Conservation (phyloP, 2,329 filamentous ascomycete species). For the Claviceps sp. region DNA sequence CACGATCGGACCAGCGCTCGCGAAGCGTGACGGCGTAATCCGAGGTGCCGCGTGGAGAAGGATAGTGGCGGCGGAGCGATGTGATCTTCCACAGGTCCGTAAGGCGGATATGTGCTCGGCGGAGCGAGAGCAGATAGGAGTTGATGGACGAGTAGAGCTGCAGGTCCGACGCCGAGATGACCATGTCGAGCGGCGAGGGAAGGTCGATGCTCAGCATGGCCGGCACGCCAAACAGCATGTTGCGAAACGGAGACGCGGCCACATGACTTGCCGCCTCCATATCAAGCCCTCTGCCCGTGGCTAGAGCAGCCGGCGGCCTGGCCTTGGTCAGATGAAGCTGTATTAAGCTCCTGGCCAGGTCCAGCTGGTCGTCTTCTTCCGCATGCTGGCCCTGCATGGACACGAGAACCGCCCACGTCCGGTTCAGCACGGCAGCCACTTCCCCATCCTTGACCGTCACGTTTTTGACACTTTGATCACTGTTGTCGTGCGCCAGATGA, state of each 20-base stretch:
- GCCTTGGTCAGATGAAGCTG: conserved; percentile 49
- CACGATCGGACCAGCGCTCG: conserved; percentile 48
- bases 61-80: conserved; percentile 62
- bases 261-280: conserved; percentile 21
- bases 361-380: conserved; percentile 71
- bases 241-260: conserved; percentile 52
- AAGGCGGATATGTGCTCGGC: conserved; percentile 72
- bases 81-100: conserved; percentile 80
- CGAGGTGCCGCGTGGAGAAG: conserved; percentile 50
- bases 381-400: conserved; percentile 54
- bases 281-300: conserved; percentile 22
- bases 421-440: conserved; percentile 59
- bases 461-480: conserved; percentile 28
- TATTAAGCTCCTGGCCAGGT: conserved; percentile 67
- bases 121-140: conserved; percentile 73
- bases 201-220: conserved; percentile 57
- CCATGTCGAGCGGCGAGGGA: conserved; percentile 71
- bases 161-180: conserved; percentile 64
- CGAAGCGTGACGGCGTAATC: conserved; percentile 48
- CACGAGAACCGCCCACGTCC: conserved; percentile 70
- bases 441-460: conserved; percentile 73
- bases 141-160: conserved; percentile 74
- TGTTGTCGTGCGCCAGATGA: conserved; percentile 39
- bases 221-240: conserved; percentile 68
- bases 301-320: conserved; percentile 24